These are phyloP conservation scores for Kodamaea sagamina DNA, from an alignment of 805 yeast genomes.

Conservation along the genomic window DNA sequence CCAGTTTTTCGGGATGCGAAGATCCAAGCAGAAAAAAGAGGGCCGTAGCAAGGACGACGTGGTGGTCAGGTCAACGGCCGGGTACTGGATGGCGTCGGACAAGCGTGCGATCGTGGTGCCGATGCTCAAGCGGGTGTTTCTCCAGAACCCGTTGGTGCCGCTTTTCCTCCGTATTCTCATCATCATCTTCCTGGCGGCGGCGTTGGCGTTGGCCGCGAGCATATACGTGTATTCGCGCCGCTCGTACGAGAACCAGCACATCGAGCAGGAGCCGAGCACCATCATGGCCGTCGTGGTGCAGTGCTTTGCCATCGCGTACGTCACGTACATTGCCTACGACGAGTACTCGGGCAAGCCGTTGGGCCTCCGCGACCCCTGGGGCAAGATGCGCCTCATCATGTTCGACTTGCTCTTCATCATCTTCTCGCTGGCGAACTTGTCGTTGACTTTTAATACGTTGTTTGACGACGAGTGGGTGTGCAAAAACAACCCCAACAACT, in stretches of 20 bases:
- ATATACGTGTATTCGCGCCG: constrained; percentile 48
- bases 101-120: constrained; percentile 68
- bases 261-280: constrained; percentile 83
- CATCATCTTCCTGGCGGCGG: constrained; percentile 56
- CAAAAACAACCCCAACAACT: constrained; percentile 24
- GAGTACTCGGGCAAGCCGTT: constrained; percentile 91
- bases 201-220: constrained; percentile 70
- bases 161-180: constrained; percentile 60
- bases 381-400: constrained; percentile 77
- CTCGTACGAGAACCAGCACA: constrained; percentile 33
- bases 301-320: constrained; percentile 71
- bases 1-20: constrained; percentile 13
- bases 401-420: constrained; percentile 86
- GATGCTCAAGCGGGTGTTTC: constrained; percentile 55
- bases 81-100: constrained; percentile 67
- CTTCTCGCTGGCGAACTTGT: constrained; percentile 82
- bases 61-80: constrained; percentile 53
- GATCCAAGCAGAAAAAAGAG: constrained; percentile 9
- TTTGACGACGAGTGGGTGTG: constrained; percentile 84
- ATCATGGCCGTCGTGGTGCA: constrained; percentile 91
- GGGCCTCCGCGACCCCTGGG: constrained; percentile 83
- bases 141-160: constrained; percentile 81
- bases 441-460: constrained; percentile 81
- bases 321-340: constrained; percentile 81
- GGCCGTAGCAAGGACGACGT: constrained; percentile 11